Evolutionary conservation across 176 grass and related monocot species (phyloP).

Genomic region (Carex myosuroides): DNA sequence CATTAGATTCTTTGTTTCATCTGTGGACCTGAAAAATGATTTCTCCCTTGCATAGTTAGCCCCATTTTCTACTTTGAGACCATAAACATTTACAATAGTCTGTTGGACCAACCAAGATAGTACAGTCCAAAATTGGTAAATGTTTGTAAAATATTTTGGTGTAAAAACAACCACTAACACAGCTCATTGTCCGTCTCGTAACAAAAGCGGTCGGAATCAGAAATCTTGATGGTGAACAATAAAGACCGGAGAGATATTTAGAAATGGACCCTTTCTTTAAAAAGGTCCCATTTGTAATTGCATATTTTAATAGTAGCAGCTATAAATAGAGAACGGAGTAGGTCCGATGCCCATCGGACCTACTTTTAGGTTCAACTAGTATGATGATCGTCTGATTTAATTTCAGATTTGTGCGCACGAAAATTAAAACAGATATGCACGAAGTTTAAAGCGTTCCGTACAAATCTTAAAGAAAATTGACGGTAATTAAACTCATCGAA

Average conservation of each 20-base stretch:
- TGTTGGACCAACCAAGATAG: neutral
- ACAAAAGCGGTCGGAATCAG: neutral
- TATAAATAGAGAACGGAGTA: too few relatives aligned
- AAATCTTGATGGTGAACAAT: neutral
- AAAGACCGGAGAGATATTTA: neutral
- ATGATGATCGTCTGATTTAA: too few relatives aligned
- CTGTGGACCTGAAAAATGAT: neutral
- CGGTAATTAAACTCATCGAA: too few relatives aligned
- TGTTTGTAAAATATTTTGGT: neutral
- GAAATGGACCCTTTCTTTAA: neutral
- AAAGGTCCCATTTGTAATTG: neutral
- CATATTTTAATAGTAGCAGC: neutral
- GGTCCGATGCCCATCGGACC: too few relatives aligned
- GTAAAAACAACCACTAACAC: neutral
- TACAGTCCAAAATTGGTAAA: neutral
- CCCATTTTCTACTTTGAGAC: neutral
- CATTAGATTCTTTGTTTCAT: neutral
- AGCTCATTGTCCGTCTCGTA: neutral
- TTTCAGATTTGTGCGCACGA: too few relatives aligned
- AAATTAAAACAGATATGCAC: too few relatives aligned
- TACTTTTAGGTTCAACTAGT: too few relatives aligned
- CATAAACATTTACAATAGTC: neutral
- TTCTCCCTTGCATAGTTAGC: neutral
- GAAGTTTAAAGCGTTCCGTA: too few relatives aligned
- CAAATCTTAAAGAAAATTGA: too few relatives aligned